Evolutionary conservation across 2,329 filamentous ascomycete genomes (phyloP), one percentile per base, ranked within the genome.

Genomic region (Diplodia sapinea): DNA sequence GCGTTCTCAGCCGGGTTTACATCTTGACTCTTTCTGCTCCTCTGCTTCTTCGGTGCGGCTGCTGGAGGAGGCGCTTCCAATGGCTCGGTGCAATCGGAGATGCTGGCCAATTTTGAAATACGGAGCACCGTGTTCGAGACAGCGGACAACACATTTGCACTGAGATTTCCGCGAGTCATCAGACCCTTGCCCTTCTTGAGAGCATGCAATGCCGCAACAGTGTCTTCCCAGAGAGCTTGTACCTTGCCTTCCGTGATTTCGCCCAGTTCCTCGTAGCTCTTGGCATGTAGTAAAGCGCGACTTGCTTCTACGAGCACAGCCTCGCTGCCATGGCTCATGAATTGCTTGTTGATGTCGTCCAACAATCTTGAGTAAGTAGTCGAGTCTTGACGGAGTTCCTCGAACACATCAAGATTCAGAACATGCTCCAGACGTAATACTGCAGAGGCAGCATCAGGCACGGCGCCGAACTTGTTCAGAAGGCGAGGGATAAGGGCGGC

Each of bases 341-440:
- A 98, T 73, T 99, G 95, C 68, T 92, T 93, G 77, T 92, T 93
- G 72, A 98, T 93, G 74, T 97, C 94, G 72, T 97, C 93, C 1
- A 99, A 83, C 36, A 98, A 82, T 26, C 90, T 88, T 7, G 89
- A 87, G 75, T 96, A 96, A 1, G 89, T 90, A 1, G 90, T 89
- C 0, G 92, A 88, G 71, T 96, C 93, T 76, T 97, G 93, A 63
- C 94, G 90, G 47, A 98, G 83, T 74, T 96, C 92, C 75, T 94
- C 90, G 75, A 98, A 96, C 26, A 94, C 87, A 50, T 94, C 91
- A 1, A 97, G 85, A 71, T 97, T 92, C 26, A 99, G 87, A 49
- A 92, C 88, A 74, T 94, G 92, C 76, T 96, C 92, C 52, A 99
- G 83, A 38, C 93, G 88, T 29, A 99, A 84, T 55, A 97, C 93